phyloP scores from a whole-genome alignment of 2,329 filamentous ascomycete species.

The Arthrobotrys conoides region DNA sequence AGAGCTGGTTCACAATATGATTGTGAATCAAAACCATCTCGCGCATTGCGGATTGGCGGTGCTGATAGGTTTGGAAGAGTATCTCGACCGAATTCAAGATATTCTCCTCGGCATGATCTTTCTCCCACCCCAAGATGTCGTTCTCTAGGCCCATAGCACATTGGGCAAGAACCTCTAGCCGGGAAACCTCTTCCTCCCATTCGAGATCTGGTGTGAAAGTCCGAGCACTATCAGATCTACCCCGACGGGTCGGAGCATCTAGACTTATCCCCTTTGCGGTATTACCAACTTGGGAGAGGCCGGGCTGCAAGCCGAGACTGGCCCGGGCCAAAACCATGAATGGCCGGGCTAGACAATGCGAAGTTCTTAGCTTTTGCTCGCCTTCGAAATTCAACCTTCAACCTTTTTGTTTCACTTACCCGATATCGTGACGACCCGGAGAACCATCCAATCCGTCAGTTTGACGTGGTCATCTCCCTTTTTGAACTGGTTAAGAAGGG shows the following conservation, averaged over 20 bases:
- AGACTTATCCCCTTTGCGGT: slow-evolving; percentile 35
- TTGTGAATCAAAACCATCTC: slow-evolving; percentile 59
- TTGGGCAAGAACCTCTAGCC: slow-evolving; percentile 63
- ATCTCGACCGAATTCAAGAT: slow-evolving; percentile 63
- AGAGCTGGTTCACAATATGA: slow-evolving; percentile 53
- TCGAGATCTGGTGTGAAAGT: slow-evolving; percentile 54
- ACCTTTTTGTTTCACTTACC: slow-evolving; percentile 50
- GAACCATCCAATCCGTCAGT: slow-evolving; percentile 63
- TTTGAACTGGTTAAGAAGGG: slow-evolving; percentile 60
- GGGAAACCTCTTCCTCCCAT: slow-evolving; percentile 61
- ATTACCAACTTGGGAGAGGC: slow-evolving; percentile 62
- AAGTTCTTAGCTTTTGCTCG: slow-evolving; percentile 31
- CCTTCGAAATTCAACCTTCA: not conserved
- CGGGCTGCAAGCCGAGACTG: slow-evolving; percentile 61
- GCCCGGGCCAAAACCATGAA: slow-evolving; percentile 64
- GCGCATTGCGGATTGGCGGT: slow-evolving; percentile 55
- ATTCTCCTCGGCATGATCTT: slow-evolving; percentile 61
- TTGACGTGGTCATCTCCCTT: slow-evolving; percentile 53
- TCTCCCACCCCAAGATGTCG: slow-evolving; percentile 64
- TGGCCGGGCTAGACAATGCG: slow-evolving; percentile 59
- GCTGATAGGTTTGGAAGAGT: slow-evolving; percentile 50
- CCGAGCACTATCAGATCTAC: slow-evolving; percentile 55
- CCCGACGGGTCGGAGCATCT: slow-evolving; percentile 26
- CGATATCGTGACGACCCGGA: slow-evolving; percentile 64
- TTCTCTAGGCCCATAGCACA: slow-evolving; percentile 64